Conservation (phyloP, 169 alveolate species). For the Plasmodium reichenowi region DNA sequence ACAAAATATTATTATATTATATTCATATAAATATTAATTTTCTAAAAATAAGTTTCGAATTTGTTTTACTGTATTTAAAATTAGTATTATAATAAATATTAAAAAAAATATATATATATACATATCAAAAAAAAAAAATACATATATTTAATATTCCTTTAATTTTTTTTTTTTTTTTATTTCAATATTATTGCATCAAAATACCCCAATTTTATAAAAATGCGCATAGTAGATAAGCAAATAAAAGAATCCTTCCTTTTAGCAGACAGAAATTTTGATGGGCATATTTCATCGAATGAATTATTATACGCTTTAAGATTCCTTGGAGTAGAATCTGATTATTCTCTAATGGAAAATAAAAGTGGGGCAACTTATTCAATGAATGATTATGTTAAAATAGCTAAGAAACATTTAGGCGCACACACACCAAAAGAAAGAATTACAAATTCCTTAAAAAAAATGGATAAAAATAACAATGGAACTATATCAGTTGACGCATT, state of each 20-base stretch:
- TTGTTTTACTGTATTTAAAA: too few species aligned
- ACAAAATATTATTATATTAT: too few species aligned
- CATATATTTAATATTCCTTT: neutral
- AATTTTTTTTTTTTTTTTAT: conserved; percentile 3
- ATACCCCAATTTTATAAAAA: conserved; percentile 9
- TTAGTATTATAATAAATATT: too few species aligned
- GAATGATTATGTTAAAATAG: conserved; percentile 49
- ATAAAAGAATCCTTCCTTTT: conserved; percentile 54
- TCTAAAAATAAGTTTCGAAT: too few species aligned
- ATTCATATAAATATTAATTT: too few species aligned
- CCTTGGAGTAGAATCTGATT: conserved; percentile 35
- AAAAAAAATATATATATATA: neutral
- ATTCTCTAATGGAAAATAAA: conserved; percentile 4
- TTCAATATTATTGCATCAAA: neutral
- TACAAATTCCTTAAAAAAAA: conserved; percentile 19
- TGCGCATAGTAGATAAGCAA: conserved; percentile 23
- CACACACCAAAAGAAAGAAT: conserved; percentile 45
- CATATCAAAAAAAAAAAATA: neutral
- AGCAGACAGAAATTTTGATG: conserved; percentile 40
- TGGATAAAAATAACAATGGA: conserved; percentile 53
- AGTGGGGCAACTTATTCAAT: conserved; percentile 10
- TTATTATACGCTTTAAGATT: conserved; percentile 60
- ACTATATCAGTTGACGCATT: conserved; percentile 13
- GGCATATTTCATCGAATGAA: conserved; percentile 17
- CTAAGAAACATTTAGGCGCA: conserved; percentile 51